Conservation (phyloP, 495 filamentous ascomycete species). For the Penicillium desertorum region DNA sequence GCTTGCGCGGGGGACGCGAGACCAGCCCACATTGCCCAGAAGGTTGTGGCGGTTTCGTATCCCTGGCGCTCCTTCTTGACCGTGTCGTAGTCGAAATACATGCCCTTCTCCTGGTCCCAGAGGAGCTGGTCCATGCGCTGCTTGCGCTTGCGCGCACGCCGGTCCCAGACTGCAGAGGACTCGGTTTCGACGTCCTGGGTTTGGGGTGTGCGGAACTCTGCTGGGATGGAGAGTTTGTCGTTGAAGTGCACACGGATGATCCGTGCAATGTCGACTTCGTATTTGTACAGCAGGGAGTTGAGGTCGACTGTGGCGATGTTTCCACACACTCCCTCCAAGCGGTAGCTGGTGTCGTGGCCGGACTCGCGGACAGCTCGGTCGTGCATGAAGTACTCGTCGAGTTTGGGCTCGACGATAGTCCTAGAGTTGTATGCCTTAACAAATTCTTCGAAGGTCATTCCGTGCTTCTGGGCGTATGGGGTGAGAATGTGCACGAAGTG, state of each 20-base stretch:
- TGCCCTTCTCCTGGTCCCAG: conserved; percentile 86
- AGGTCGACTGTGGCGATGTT: conserved; percentile 91
- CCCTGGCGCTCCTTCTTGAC: conserved; percentile 68
- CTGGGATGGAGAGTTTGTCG: conserved; percentile 73
- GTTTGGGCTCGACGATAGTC: conserved; percentile 74
- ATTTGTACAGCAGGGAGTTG: conserved; percentile 92
- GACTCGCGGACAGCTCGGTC: conserved; percentile 93
- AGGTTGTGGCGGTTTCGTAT: conserved; percentile 87
- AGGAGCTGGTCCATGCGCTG: conserved; percentile 80
- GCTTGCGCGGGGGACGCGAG: conserved; percentile 78
- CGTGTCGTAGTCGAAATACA: conserved; percentile 97
- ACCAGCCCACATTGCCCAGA: conserved; percentile 97
- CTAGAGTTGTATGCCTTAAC: conserved; percentile 81
- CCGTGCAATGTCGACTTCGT: conserved; percentile 86
- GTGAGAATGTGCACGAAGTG: conserved; percentile 85
- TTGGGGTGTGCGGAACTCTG: conserved; percentile 64
- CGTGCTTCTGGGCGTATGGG: conserved; percentile 83
- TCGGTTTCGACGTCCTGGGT: conserved; percentile 64
- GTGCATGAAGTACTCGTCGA: conserved; percentile 94
- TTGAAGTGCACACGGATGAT: conserved; percentile 79
- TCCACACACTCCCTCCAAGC: conserved; percentile 82
- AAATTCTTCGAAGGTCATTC: conserved; percentile 76
- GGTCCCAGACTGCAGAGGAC: conserved; percentile 84
- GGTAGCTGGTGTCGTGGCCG: conserved; percentile 95
- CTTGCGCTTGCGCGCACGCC: conserved; percentile 76